These are phyloP conservation scores for Alternaria dauci DNA, from an alignment of 2,329 filamentous ascomycete species.

Conservation along the genomic window DNA sequence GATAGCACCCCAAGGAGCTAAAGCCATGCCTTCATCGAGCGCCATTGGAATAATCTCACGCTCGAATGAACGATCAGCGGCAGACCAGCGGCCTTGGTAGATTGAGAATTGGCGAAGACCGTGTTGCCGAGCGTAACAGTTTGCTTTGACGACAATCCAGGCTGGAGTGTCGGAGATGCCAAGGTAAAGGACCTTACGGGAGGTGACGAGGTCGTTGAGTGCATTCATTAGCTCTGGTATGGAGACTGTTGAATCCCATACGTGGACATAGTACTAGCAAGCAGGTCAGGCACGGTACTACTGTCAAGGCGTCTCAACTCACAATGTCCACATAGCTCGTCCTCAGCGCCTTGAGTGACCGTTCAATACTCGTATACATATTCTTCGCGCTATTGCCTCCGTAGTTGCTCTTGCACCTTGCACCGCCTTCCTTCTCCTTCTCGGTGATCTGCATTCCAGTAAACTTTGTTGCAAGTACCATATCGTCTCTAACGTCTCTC, in stretches of 20 bases:
- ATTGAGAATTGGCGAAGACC: conserved; percentile 51
- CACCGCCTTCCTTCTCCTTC: conserved; percentile 12
- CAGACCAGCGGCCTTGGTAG: conserved; percentile 55
- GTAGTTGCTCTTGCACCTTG: conserved; percentile 32
- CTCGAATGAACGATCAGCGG: conserved; percentile 55
- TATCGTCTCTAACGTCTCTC: conserved; percentile 50
- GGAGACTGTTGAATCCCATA: conserved; percentile 55
- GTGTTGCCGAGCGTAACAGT: conserved; percentile 52
- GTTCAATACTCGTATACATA: conserved; percentile 24
- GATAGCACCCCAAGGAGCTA: conserved; percentile 64
- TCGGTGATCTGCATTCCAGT: conserved; percentile 44
- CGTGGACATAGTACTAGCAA: conserved; percentile 47
- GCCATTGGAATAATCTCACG: conserved; percentile 58
- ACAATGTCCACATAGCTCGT: conserved; percentile 70
- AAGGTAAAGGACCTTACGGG: conserved; percentile 56
- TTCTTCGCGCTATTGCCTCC: conserved; percentile 29
- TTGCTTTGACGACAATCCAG: conserved; percentile 46
- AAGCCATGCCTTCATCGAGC: conserved; percentile 52
- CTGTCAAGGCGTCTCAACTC: conserved; percentile 9
- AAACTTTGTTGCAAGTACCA: conserved; percentile 55
- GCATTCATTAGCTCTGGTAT: conserved; percentile 57
- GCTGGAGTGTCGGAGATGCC: conserved; percentile 57
- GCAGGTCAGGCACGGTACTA: conserved; percentile 33
- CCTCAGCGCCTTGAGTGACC: conserved; percentile 50
- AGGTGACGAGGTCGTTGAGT: conserved; percentile 53